Percentiles rank a stretch among this genome's conserved stretches.
Conservation (phyloP, 2,329 filamentous ascomycete genomes). For the Didymellaceae sp. region DNA sequence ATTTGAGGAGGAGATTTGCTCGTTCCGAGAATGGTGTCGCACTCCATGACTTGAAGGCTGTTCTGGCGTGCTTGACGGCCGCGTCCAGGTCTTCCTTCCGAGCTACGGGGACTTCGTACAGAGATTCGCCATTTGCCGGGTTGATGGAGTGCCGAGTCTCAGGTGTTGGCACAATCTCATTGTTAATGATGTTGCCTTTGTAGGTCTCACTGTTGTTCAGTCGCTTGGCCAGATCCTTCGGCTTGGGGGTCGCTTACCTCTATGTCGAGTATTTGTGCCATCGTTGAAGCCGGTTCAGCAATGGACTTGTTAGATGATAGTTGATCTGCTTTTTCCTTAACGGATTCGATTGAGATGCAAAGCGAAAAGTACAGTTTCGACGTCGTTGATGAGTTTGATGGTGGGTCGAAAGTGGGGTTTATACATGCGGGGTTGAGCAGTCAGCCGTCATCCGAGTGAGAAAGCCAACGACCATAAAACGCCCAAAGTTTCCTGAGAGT, state of each 20-base stretch:
- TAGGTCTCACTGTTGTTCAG: conserved; percentile 13
- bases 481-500: no score
- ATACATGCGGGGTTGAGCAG: conserved; percentile 8
- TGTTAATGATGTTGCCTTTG: conserved; percentile 57
- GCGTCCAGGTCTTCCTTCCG: conserved; percentile 56
- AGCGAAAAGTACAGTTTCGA: not conserved
- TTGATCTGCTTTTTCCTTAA: no score
- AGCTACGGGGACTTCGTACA: conserved; percentile 57
- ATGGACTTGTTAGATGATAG: no score
- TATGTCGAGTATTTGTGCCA: conserved; percentile 11
- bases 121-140: conserved; percentile 56
- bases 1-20: conserved; percentile 24
- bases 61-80: conserved; percentile 54
- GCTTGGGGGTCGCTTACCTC: conserved; percentile 3
- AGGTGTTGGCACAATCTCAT: conserved; percentile 50
- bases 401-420: conserved; percentile 1
- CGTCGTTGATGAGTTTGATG: not conserved
- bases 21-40: conserved; percentile 28
- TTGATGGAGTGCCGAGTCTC: conserved; percentile 56
- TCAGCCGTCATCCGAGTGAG: not conserved
- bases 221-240: not conserved
- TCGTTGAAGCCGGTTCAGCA: not conserved
- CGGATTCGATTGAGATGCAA: no score
- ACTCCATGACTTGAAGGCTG: conserved; percentile 55
- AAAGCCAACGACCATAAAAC: no score